Percentiles rank a stretch among this genome's conserved stretches.
phyloP scores from a whole-genome alignment of 2,329 filamentous ascomycete species.

The Nemania sp. region DNA sequence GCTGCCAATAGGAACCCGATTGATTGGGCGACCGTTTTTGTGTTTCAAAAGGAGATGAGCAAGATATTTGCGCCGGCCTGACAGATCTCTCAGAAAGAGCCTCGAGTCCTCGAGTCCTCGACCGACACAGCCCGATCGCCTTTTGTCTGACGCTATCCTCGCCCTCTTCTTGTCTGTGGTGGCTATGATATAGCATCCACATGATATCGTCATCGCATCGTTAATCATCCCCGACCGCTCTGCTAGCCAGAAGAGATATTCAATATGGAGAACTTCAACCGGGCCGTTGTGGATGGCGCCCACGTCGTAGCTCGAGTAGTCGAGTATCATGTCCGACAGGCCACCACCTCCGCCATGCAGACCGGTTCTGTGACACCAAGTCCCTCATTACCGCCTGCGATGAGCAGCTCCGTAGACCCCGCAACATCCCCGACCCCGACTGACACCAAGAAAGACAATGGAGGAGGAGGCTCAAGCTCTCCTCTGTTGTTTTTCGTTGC shows the following conservation, averaged over 20 bases:
- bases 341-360: constrained; percentile 7
- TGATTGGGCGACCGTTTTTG: constrained; percentile 1
- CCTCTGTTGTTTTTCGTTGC: constrained; percentile 92
- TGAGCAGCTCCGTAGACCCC: constrained; percentile 13
- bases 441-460: constrained; percentile 32
- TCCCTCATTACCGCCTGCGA: constrained; percentile 10
- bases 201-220: constrained; percentile 4
- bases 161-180: constrained; percentile 5
- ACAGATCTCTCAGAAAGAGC: constrained; percentile 13
- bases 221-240: constrained; percentile 7
- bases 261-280: constrained; percentile 45
- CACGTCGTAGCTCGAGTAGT: constrained; percentile 45
- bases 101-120: not conserved
- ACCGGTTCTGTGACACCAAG: constrained; percentile 20
- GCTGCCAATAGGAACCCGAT: not conserved
- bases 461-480: constrained; percentile 63
- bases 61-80: not conserved
- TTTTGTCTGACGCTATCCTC: not conserved
- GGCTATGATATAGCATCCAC: not conserved
- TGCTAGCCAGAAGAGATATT: not conserved
- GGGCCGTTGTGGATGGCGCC: constrained; percentile 44
- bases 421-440: constrained; percentile 25
- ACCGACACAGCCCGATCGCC: not conserved
- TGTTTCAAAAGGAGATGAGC: constrained; percentile 3
- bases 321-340: constrained; percentile 36